These are phyloP conservation scores for Pyropia haitanensis DNA, from an alignment of 23 red algal genomes.

Conservation along the genomic window DNA sequence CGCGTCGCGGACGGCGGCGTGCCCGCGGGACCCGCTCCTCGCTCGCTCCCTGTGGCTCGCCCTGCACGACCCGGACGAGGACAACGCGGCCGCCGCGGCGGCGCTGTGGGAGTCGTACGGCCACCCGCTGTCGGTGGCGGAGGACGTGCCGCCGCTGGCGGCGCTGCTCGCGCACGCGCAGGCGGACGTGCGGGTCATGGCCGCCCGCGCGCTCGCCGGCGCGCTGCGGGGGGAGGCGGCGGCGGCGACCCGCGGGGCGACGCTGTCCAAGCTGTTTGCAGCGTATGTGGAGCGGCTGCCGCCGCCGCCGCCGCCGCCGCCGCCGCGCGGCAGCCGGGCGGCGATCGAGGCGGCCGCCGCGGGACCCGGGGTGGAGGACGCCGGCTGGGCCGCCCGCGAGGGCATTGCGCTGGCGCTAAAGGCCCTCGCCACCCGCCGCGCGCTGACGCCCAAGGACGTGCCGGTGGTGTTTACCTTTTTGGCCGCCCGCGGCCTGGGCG, in stretches of 20 bases:
- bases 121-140: constrained; percentile 30
- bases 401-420: constrained; percentile 55
- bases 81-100: constrained; percentile 26
- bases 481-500: constrained; percentile 51
- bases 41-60: constrained; percentile 60
- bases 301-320: background rate
- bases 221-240: constrained; percentile 30
- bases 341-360: constrained; percentile 4
- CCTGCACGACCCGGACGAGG: constrained; percentile 56
- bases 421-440: constrained; percentile 23
- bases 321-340: constrained; percentile 13
- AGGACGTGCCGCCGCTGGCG: constrained; percentile 22
- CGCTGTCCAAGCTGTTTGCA: constrained; percentile 41
- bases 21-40: constrained; percentile 32
- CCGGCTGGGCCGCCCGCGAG: constrained; percentile 44
- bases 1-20: constrained; percentile 15
- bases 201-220: constrained; percentile 43
- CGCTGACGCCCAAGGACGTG: constrained; percentile 40
- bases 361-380: constrained; percentile 7
- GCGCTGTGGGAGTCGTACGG: constrained; percentile 63
- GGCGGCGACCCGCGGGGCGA: constrained; percentile 15
- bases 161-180: constrained; percentile 30
- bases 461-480: constrained; percentile 67
- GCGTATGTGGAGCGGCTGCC: constrained; percentile 36
- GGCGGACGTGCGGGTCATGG: constrained; percentile 45